phyloP scores from a whole-genome alignment of 2,329 filamentous ascomycete species.

The Clarireedia paspali region DNA sequence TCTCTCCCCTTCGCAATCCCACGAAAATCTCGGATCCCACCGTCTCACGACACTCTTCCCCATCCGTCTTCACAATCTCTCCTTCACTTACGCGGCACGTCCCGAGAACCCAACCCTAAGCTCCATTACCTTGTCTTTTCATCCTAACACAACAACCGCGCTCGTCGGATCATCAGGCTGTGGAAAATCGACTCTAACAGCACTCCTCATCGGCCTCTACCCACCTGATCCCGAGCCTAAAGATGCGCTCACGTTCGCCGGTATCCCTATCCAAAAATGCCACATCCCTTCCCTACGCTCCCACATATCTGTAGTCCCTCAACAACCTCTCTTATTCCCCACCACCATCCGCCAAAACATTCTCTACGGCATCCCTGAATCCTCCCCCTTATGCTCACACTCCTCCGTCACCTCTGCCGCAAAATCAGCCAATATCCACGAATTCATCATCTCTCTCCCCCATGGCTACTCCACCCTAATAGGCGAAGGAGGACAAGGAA shows the following conservation, averaged over 20 bases:
- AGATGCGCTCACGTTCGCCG: slow-evolving; percentile 41
- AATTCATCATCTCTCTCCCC: slow-evolving; percentile 67
- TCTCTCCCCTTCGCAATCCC: slow-evolving; percentile 37
- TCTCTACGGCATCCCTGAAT: slow-evolving; percentile 59
- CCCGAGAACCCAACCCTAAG: slow-evolving; percentile 48
- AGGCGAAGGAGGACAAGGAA: slow-evolving; percentile 64
- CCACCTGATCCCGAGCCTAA: slow-evolving; percentile 23
- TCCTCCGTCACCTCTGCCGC: slow-evolving; percentile 45
- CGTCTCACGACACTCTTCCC: slow-evolving; percentile 36
- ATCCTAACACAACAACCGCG: slow-evolving; percentile 58
- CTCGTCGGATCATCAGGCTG: slow-evolving; percentile 80
- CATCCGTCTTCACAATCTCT: slow-evolving; percentile 47
- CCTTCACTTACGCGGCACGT: slow-evolving; percentile 64
- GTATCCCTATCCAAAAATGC: slow-evolving; percentile 47
- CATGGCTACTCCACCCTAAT: slow-evolving; percentile 64
- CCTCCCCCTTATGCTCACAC: slow-evolving; percentile 41
- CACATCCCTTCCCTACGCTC: slow-evolving; percentile 53
- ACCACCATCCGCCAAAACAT: slow-evolving; percentile 75
- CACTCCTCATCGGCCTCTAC: slow-evolving; percentile 69
- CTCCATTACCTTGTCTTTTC: slow-evolving; percentile 58
- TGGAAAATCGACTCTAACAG: slow-evolving; percentile 82
- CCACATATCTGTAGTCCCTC: slow-evolving; percentile 60
- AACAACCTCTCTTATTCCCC: slow-evolving; percentile 70
- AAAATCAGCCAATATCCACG: slow-evolving; percentile 57
- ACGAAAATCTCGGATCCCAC: slow-evolving; percentile 39